phyloP scores from a whole-genome alignment of 768 basidiomycete species.

The Lentinus brumalis region DNA sequence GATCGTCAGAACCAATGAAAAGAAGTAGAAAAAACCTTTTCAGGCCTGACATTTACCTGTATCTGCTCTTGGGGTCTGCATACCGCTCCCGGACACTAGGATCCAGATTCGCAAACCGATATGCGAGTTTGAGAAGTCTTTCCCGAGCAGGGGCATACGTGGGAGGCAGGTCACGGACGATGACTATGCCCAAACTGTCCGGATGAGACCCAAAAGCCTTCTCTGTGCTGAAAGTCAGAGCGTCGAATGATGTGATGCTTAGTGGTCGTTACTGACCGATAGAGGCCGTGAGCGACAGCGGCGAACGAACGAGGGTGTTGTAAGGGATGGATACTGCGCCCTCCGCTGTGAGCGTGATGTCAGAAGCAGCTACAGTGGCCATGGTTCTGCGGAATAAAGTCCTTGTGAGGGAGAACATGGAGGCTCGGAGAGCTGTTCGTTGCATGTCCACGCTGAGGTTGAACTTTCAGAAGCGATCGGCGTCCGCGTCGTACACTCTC shows the following conservation, averaged over 20 bases:
- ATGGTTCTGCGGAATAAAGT: slow-evolving; percentile 8
- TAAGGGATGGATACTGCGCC: slow-evolving; percentile 68
- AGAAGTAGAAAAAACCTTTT: not conserved
- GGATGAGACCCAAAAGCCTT: slow-evolving; percentile 83
- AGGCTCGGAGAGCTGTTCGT: not conserved
- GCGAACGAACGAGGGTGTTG: slow-evolving; percentile 51
- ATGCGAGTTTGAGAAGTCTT: slow-evolving; percentile 71
- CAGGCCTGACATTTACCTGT: slow-evolving; percentile 52
- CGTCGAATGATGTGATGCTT: not conserved
- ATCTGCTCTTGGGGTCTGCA: slow-evolving; percentile 69
- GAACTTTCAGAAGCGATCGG: too few relatives aligned
- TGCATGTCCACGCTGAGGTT: too few relatives aligned
- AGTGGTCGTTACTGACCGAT: slow-evolving; percentile 52
- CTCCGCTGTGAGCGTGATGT: slow-evolving; percentile 42
- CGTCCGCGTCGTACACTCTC: too few relatives aligned
- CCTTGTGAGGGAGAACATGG: slow-evolving; percentile 5
- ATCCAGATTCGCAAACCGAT: slow-evolving; percentile 74
- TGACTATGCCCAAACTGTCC: slow-evolving; percentile 75
- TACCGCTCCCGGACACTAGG: slow-evolving; percentile 71
- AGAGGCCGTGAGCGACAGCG: slow-evolving; percentile 52
- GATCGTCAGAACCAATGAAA: not conserved
- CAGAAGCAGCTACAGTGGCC: slow-evolving; percentile 16
- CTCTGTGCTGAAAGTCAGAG: slow-evolving; percentile 41
- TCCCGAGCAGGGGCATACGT: slow-evolving; percentile 66
- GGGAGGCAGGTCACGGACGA: slow-evolving; percentile 79